Conservation (phyloP, 2,329 filamentous ascomycete genomes). For the Onygena corvina region DNA sequence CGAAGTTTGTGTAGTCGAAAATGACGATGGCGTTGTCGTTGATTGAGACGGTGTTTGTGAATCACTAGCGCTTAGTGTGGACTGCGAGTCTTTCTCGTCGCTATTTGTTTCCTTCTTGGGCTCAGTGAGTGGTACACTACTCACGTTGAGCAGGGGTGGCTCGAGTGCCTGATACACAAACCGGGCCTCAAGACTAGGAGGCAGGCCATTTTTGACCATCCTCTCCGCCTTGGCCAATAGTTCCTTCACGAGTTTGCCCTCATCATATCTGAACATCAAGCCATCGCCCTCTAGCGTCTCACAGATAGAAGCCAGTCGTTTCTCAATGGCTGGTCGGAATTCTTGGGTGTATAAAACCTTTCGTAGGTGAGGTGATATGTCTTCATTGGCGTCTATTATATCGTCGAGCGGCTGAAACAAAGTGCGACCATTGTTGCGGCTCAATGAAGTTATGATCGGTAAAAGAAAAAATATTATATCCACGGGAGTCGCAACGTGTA, state of each 20-base stretch:
- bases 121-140: slow-evolving; percentile 25
- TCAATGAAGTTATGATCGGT: slow-evolving; percentile 50
- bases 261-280: slow-evolving; percentile 68
- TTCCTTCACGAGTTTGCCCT: slow-evolving; percentile 54
- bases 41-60: slow-evolving; percentile 21
- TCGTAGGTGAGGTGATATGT: slow-evolving; percentile 31
- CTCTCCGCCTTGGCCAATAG: slow-evolving; percentile 59
- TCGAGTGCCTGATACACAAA: slow-evolving; percentile 69
- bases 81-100: slow-evolving; percentile 2
- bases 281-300: slow-evolving; percentile 76
- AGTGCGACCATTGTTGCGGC: slow-evolving; percentile 25
- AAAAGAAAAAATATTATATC: slow-evolving; percentile 77
- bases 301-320: slow-evolving; percentile 58
- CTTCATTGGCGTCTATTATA: slow-evolving; percentile 36
- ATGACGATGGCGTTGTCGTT: slow-evolving; percentile 23
- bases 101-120: slow-evolving; percentile 21
- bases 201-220: slow-evolving; percentile 55
- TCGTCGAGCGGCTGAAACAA: slow-evolving; percentile 41
- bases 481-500: slow-evolving; percentile 73
- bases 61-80: slow-evolving; percentile 25
- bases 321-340: slow-evolving; percentile 43
- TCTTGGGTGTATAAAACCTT: slow-evolving; percentile 30
- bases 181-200: slow-evolving; percentile 69
- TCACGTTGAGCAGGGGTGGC: slow-evolving; percentile 59
- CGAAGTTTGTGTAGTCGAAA: slow-evolving; percentile 8